Evolutionary conservation across 1,284 basidiomycete species (phyloP).

Genomic region (Puccinia horiana): DNA sequence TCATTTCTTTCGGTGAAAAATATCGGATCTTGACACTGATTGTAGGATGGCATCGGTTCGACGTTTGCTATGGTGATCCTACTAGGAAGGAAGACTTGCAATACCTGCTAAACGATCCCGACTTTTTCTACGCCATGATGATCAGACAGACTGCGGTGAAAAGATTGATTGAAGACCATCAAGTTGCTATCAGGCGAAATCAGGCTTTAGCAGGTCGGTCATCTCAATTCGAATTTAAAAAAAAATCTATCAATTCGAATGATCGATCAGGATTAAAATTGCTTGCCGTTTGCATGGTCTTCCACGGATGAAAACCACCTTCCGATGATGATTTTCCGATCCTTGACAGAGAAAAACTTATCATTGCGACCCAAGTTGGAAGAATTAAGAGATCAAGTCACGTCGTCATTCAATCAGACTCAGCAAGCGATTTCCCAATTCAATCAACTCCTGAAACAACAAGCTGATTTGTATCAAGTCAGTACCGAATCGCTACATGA

Average conservation of each 20-base stretch:
- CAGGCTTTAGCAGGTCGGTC: conserved; percentile 41
- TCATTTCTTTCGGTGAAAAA: neutral
- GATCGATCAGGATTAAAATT: neutral
- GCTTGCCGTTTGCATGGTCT: neutral
- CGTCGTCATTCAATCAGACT: conserved; percentile 41
- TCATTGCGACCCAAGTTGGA: conserved; percentile 37
- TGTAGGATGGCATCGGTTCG: neutral
- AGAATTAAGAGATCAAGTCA: conserved; percentile 29
- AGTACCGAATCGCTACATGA: neutral
- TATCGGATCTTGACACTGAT: neutral
- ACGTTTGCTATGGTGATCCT: neutral
- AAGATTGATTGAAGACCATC: conserved; percentile 17
- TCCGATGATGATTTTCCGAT: neutral
- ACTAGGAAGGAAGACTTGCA: conserved; percentile 48
- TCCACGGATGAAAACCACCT: neutral
- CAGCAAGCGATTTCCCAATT: conserved; percentile 24
- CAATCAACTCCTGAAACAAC: conserved; percentile 24
- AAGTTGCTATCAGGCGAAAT: conserved; percentile 20
- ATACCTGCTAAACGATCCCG: conserved; percentile 32
- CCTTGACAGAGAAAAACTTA: conserved; percentile 45
- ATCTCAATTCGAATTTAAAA: neutral
- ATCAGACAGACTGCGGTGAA: conserved; percentile 31
- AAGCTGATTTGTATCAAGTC: conserved; percentile 46
- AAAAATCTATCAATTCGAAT: neutral
- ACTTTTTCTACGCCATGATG: conserved; percentile 39